Conservation (phyloP, 257 asterid species). For the Ophiorrhiza pumila region DNA sequence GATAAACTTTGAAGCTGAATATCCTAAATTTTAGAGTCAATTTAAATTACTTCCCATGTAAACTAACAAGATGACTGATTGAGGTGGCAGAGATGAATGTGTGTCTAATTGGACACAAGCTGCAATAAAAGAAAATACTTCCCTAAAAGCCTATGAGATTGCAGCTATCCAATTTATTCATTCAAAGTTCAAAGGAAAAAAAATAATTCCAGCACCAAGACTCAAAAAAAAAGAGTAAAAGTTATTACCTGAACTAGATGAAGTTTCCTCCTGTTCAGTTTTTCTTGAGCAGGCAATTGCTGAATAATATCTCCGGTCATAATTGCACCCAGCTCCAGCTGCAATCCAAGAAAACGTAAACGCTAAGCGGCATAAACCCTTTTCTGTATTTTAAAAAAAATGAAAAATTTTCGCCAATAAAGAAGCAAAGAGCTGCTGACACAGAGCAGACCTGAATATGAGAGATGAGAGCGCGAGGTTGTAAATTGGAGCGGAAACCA, state of each 20-base stretch:
- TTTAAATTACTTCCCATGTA: background rate
- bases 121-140: background rate
- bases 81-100: background rate
- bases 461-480: constrained; percentile 35
- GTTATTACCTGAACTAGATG: constrained; percentile 44
- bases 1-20: background rate
- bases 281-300: constrained; percentile 47
- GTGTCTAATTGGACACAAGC: background rate
- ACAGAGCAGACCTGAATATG: constrained; percentile 33
- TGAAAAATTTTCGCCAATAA: background rate
- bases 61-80: background rate
- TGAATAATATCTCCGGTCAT: constrained; percentile 30
- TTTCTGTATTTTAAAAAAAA: background rate
- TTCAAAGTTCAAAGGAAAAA: background rate
- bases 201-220: background rate
- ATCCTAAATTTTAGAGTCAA: background rate
- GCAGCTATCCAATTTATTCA: background rate
- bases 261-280: constrained; percentile 55
- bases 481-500: constrained; percentile 37
- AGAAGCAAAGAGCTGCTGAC: background rate
- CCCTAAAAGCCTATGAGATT: background rate
- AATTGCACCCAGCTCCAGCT: constrained; percentile 49
- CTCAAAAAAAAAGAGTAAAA: background rate
- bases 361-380: background rate
- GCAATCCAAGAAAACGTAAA: constrained; percentile 14